Evolutionary conservation across 768 basidiomycete species (phyloP), one percentile per base, ranked within the genome.

Genomic region (Kwoniella sp.): DNA sequence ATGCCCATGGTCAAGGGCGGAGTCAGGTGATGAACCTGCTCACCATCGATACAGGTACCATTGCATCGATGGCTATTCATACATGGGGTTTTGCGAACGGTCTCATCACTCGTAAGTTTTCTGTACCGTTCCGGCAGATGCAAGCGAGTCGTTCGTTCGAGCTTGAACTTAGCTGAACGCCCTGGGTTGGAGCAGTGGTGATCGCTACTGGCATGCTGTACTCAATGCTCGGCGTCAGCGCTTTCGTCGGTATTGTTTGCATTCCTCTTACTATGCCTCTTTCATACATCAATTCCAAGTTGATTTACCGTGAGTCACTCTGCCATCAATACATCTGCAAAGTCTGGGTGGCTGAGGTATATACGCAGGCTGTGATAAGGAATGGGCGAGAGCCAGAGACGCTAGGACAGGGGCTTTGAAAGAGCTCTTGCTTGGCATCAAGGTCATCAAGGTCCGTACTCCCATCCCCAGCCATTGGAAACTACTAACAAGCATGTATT

Each of bases 381-480:
- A 57, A n/a, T 71, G 71, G 64, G 62, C 67, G n/a, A 40, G 55
- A 24, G 58, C 67, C 0, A 40, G 70, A 17, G 77, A 78, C 60
- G 73, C 73, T 1, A 64, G 75, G 24, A 71, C 65, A 0, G 60
- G 67, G 6, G 77, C 75, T 3, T 65, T 76, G 54, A 73, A 75
- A 29, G 77, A 78, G 58, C 65, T 73, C 22, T 48, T 78, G 21
- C 40, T 70, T 15, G 67, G 75, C 15, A 67, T 73, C 64, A 78
- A 77, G 51, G 75, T 75, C 1, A 64, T 78, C 71, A 78, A 78
- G 58, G 74, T 76, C 25, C 15, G 73, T 68, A 2, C 10, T 15
- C 22, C 1, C 15, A 30, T 10, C 12, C 50, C 22, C 56, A 50
- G 50, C 2, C n/a, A 36, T 4, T 47, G 24, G 30, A n/a, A 1